Base-by-base conservation (phyloP, 768 basidiomycete species). In the Trichaptum fuscoviolaceum region DNA sequence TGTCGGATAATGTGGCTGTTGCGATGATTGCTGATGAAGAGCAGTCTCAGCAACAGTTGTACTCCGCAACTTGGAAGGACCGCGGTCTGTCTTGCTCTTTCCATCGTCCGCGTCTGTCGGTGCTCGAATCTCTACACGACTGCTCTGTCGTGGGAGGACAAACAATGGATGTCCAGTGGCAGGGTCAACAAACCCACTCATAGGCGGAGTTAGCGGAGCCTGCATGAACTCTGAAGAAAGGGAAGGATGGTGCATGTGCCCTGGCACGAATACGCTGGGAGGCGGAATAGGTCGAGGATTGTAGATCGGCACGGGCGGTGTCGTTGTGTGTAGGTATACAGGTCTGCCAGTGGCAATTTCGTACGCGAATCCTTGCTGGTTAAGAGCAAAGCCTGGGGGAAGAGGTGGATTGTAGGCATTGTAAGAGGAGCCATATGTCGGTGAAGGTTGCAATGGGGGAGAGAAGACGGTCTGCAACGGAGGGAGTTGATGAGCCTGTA, bases 301-400 rank as follows among this genome's bases (percentile, higher is more conserved):
- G 72, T 85, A 90, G 79, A 90, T 82, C 30, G 82, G 80, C 2
- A 82, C 80, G 23, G 86, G 83, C 1, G 67, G 71, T 4, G 70
- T 70, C 1, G 74, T 67, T 12, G 75, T 77, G 68, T 87, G 84
- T 30, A 93, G 80, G 71, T 89, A 89, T 35, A 94, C 87, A 12
- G 91, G 85, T 52, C 90, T 91, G 57, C 93, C 93, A 5, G 91
- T 93, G 17, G 91, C 87, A 63, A 93, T 73, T 75, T 94, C 92
- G 73, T 88, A 93, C n/a, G 91, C 81, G 78, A 92, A 82, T 35
- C 92, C 92, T 67, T 90, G 87, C 64, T 87, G 84, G 69, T 87
- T 87, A 72, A 92, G 77, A 17, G 83, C 91, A 63, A 93, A 82
- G 62, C 92, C 92, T 17, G 87, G 87, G 2, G 73, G 81, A n/a